These are phyloP conservation scores for Beauveria bassiana DNA, from an alignment of 2,329 filamentous ascomycete genomes.

Conservation along the genomic window DNA sequence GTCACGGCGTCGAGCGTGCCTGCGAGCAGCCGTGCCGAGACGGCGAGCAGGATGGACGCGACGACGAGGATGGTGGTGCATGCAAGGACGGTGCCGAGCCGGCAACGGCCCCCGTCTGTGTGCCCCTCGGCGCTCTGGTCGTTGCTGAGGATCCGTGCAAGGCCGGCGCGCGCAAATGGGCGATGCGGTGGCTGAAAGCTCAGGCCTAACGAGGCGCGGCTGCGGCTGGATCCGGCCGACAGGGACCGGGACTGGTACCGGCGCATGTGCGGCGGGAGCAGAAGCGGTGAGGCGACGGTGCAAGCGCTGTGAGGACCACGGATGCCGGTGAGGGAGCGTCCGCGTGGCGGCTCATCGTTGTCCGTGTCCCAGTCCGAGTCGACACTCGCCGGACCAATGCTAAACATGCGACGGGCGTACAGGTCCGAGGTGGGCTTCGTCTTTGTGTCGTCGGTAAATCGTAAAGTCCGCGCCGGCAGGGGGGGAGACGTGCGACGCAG, in stretches of 20 bases:
- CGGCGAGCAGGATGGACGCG: conserved; percentile 47
- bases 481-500: neutral
- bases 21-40: conserved; percentile 56
- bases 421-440: neutral
- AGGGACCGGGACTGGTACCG: conserved; percentile 20
- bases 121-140: neutral
- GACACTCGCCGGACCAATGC: neutral
- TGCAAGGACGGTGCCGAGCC: conserved; percentile 15
- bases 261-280: conserved; percentile 7
- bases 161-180: conserved; percentile 2
- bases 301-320: neutral
- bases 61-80: conserved; percentile 42
- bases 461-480: conserved; percentile 18
- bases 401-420: neutral
- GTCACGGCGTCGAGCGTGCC: conserved; percentile 50
- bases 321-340: neutral
- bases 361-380: neutral
- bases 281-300: conserved; percentile 16
- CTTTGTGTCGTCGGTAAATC: conserved; percentile 6
- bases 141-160: conserved; percentile 1
- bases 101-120: neutral
- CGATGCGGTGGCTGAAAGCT: neutral
- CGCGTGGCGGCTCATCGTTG: neutral
- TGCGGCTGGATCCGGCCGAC: conserved; percentile 19
- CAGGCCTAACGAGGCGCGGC: conserved; percentile 17